phyloP scores from a whole-genome alignment of 306 rosid species.

The Hippophae gyantsensis region DNA sequence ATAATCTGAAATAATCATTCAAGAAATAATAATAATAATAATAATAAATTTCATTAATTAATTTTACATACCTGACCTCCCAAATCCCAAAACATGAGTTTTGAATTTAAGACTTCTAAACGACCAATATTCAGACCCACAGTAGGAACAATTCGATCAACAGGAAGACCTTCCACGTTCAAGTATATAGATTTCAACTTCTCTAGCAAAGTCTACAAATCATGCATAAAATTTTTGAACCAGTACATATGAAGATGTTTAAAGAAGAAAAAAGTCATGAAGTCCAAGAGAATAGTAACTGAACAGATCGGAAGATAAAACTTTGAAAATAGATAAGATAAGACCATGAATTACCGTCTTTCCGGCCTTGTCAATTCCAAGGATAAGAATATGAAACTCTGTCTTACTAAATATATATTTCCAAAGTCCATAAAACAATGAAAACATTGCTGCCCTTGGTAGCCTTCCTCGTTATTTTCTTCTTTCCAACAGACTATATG shows the following conservation, averaged over 20 bases:
- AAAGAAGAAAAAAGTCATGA: neutral
- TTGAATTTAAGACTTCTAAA: constrained; percentile 65
- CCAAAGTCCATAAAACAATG: constrained; percentile 92
- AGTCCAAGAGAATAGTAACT: neutral
- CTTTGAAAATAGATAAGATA: neutral
- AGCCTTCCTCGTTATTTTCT: constrained; percentile 13
- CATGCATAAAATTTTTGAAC: constrained; percentile 10
- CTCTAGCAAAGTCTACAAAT: constrained; percentile 81
- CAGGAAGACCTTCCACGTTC: constrained; percentile 78
- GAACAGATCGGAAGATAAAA: neutral
- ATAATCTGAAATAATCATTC: neutral
- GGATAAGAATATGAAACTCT: constrained; percentile 92
- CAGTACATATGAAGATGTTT: neutral
- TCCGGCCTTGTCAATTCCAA: constrained; percentile 99
- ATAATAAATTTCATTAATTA: neutral
- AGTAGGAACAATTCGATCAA: constrained; percentile 95
- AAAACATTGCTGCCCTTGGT: constrained; percentile 57
- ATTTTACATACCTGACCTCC: constrained; percentile 87
- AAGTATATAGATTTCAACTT: constrained; percentile 81
- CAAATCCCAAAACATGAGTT: constrained; percentile 94
- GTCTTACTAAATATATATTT: constrained; percentile 76
- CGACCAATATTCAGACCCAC: constrained; percentile 99
- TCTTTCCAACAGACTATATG: constrained; percentile 31
- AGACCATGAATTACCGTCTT: constrained; percentile 63
- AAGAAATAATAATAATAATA: constrained; percentile 7